Conservation (phyloP, 805 yeast species). For the Candida manassasensis region DNA sequence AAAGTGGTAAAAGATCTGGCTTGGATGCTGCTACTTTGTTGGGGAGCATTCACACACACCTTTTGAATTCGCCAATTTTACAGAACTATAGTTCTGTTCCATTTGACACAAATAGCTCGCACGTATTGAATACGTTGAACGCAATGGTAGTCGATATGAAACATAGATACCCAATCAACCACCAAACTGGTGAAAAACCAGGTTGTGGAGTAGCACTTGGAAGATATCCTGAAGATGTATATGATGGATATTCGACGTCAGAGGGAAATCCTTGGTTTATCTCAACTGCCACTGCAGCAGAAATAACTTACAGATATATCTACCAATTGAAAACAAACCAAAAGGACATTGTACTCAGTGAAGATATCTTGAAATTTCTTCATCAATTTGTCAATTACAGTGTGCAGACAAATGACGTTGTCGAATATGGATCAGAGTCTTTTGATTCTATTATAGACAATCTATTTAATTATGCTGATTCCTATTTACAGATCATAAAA, state of each 20-base stretch:
- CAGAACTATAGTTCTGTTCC: slow-evolving; percentile 46
- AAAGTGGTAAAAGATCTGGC: slow-evolving; percentile 53
- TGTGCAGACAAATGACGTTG: slow-evolving; percentile 13
- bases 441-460: slow-evolving; percentile 43
- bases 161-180: slow-evolving; percentile 73
- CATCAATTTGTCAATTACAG: slow-evolving; percentile 26
- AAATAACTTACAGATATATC: slow-evolving; percentile 53
- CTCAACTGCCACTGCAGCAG: slow-evolving; percentile 66
- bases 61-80: slow-evolving; percentile 14
- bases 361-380: slow-evolving; percentile 25
- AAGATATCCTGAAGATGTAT: slow-evolving; percentile 88
- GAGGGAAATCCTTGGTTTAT: slow-evolving; percentile 96
- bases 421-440: slow-evolving; percentile 36
- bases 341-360: slow-evolving; percentile 41
- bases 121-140: slow-evolving; percentile 58
- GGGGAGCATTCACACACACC: slow-evolving; percentile 46
- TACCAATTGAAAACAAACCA: slow-evolving; percentile 35
- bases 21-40: slow-evolving; percentile 73
- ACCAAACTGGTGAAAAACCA: slow-evolving; percentile 31
- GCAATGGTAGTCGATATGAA: slow-evolving; percentile 66
- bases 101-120: slow-evolving; percentile 54
- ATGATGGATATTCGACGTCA: slow-evolving; percentile 65
- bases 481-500: slow-evolving; percentile 56
- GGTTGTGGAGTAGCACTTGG: slow-evolving; percentile 68
- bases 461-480: slow-evolving; percentile 57